Evolutionary conservation across 2,329 filamentous ascomycete genomes (phyloP), one percentile per base, ranked within the genome.

Genomic region (Aspergillus ustus): DNA sequence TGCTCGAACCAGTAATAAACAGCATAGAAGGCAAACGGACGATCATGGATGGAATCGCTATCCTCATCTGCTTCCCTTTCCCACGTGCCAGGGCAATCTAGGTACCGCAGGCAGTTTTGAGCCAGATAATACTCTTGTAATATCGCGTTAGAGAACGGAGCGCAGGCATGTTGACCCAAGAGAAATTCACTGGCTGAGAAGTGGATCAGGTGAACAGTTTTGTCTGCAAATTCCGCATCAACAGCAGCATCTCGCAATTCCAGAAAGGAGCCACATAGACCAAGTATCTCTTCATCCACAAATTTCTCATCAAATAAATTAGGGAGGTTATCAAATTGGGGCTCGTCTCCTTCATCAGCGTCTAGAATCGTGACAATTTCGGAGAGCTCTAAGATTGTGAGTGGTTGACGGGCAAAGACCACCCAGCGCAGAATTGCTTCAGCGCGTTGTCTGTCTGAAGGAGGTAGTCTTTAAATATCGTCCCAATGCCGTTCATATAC

Each of bases 341-440:
- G 43, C 15, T 28, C n/a, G 7, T 51, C 28, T 7, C 44, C n/a
- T 6, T 51, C 31, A 31, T 15, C 13, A 37, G 29, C 15, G 20
- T 20, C 25, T 1, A 57, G 4, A 4, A 57, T 15, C 4, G 55
- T 17, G 20, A 48, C 44, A 34, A 43, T 19, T 11, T 57, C 55
- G 3, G 55, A 20, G 13, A 57, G 48, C 46, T 57, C 29, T 22
- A 34, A 13, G 5, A 57, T 31, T 4, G 46, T 57, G 4, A 57
- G 55, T 9, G 46, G 55, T 8, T 34, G 45, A 9, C 20, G 3
- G 8, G 55, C 31, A 20, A 57, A 57, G 6, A 22, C 31, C 3
- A 57, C 55, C 55, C 55, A 57, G 15, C 55, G 55, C 6, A 57
- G 37, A 11, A 57, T 57, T 45, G 55, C 31, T 19, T 57, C 46